Evolutionary conservation across 1,284 basidiomycete species (phyloP).

Genomic region (Austropuccinia psidii): DNA sequence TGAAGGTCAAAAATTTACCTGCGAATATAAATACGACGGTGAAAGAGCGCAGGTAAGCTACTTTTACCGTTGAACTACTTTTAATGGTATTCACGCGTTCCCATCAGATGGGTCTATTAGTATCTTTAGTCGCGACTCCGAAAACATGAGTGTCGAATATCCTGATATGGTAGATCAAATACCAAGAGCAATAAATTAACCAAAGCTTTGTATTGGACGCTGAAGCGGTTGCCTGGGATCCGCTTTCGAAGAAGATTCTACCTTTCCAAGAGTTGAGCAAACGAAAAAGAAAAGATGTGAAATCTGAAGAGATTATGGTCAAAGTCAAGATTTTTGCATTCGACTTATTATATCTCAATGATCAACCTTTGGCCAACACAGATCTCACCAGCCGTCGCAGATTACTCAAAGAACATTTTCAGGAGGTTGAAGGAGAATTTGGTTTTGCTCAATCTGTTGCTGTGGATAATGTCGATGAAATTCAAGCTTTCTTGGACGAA

Average conservation of each 20-base stretch:
- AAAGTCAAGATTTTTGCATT: slow-evolving; percentile 92
- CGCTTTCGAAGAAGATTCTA: slow-evolving; percentile 64
- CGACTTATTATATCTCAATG: slow-evolving; percentile 88
- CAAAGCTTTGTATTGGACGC: slow-evolving; percentile 89
- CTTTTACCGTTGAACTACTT: no score
- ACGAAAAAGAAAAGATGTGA: slow-evolving; percentile 94
- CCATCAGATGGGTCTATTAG: slow-evolving; percentile 68
- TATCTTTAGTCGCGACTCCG: slow-evolving; percentile 93
- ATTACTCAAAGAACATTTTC: slow-evolving; percentile 71
- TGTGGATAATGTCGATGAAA: slow-evolving; percentile 81
- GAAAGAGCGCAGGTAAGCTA: slow-evolving; percentile 95
- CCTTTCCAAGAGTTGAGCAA: slow-evolving; percentile 96
- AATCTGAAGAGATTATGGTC: slow-evolving; percentile 89
- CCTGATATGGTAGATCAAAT: slow-evolving; percentile 92
- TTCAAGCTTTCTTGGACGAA: slow-evolving; percentile 87
- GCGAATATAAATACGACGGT: slow-evolving; percentile 99
- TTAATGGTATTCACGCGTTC: no score
- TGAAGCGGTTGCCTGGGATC: slow-evolving; percentile 93
- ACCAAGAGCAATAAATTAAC: slow-evolving; percentile 72
- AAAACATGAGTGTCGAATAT: slow-evolving; percentile 99
- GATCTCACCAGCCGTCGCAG: slow-evolving; percentile 65
- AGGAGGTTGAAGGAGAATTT: slow-evolving; percentile 78
- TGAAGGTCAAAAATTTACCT: slow-evolving; percentile 90
- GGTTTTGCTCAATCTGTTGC: slow-evolving; percentile 86
- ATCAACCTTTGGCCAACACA: slow-evolving; percentile 57